Evolutionary conservation across 805 yeast genomes (phyloP), one percentile per base, ranked within the genome.

Genomic region (Candida pseudoglaebosa): DNA sequence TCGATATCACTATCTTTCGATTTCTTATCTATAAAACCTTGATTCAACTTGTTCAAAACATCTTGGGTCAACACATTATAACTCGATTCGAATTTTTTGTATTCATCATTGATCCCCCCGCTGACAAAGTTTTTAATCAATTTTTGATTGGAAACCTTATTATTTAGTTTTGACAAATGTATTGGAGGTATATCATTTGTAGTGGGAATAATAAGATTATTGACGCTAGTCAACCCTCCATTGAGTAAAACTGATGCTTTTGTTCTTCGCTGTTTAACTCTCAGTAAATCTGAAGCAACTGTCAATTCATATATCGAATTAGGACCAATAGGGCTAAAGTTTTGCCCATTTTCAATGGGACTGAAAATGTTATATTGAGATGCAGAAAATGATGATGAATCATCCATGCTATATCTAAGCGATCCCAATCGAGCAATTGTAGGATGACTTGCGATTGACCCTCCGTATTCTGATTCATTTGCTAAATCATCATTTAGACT

Each of bases 171-270:
- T 49, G 50, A 42, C 28, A 91, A 65, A 34, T 74, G 78, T 8
- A 88, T 82, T 17, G 82, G 88, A 0, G 97, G 96, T 8, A 91
- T 91, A 52, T 93, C 98, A 36, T 73, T 71, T 1, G 75, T 67
- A 0, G 96, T 82, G 0, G 99, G 98, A 5, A 78, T 73, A 29
- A 67, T 66, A 18, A 83, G 54, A 46, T 72, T 73, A 22, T 52
- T 46, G 8, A 67, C 55, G 2, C 75, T 57, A 7, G 71, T 71
- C 5, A 65, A 56, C 0, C 78, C 70, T 5, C 72, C 73, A 47
- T 67, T 66, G 26, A 69, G 48, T 8, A 65, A 53, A 4, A 69
- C 67, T 40, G 63, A 53, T 14, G 67, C 46, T 43, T 70, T 46
- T 43, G 55, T 57, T 42, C 54, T 48, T 38, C 71, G 61, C 20